Evolutionary conservation across 139 green algal species (phyloP).

Genomic region (Tetratostichococcus sp.): DNA sequence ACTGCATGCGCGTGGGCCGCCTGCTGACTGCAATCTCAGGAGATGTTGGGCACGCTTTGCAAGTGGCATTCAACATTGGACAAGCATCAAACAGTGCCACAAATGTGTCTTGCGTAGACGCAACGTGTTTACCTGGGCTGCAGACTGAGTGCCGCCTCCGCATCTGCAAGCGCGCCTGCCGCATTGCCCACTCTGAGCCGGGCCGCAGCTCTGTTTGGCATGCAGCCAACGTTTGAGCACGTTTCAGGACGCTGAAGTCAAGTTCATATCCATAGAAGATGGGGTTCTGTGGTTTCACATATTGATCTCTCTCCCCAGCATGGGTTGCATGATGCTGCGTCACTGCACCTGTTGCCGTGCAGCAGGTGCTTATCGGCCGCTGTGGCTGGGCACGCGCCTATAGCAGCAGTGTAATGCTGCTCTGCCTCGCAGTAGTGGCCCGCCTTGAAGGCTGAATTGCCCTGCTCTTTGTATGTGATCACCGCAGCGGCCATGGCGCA

Average conservation of each 20-base stretch:
- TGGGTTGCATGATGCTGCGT: too few species aligned
- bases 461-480: not conserved
- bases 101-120: not conserved
- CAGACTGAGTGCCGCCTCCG: not conserved
- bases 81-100: too few species aligned
- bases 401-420: not conserved
- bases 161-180: slow-evolving; percentile 3
- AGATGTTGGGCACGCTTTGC: not conserved
- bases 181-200: slow-evolving; percentile 4
- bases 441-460: not conserved
- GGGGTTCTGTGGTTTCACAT: too few species aligned
- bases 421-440: not conserved
- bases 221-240: too few species aligned
- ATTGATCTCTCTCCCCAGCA: not conserved
- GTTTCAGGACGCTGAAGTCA: not conserved
- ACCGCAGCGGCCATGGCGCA: too few species aligned
- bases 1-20: not conserved
- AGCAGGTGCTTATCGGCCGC: not conserved
- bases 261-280: not conserved
- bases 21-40: too few species aligned
- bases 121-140: slow-evolving; percentile 1
- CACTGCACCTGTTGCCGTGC: not conserved
- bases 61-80: not conserved
- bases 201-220: slow-evolving; percentile 9
- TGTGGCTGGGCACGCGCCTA: not conserved